These are phyloP conservation scores for Aphanomyces euteiches DNA, from an alignment of 352 stramenopile genomes.

Conservation along the genomic window DNA sequence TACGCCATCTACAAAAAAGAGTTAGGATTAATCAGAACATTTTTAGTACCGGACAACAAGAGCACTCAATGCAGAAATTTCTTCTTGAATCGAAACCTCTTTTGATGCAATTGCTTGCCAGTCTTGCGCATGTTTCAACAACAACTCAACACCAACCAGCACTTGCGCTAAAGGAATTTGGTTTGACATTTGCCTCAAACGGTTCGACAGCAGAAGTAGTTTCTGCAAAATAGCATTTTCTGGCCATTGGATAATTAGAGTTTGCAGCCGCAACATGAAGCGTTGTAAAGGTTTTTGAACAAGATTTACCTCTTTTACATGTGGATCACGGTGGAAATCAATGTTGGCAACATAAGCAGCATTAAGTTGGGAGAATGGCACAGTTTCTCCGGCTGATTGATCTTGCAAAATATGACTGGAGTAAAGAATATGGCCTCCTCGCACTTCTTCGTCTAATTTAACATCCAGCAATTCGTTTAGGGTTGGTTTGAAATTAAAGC, in stretches of 20 bases:
- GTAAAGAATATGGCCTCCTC: slow-evolving; percentile 26
- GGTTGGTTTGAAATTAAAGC: slow-evolving; percentile 23
- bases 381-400: slow-evolving; percentile 2
- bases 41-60: slow-evolving; percentile 83
- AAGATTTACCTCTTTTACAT: slow-evolving; percentile 90
- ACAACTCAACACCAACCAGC: slow-evolving; percentile 93
- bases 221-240: slow-evolving; percentile 96
- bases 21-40: too few relatives aligned
- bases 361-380: slow-evolving; percentile 25
- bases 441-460: not conserved
- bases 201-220: slow-evolving; percentile 87
- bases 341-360: slow-evolving; percentile 39
- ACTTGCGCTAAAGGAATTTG: slow-evolving; percentile 85
- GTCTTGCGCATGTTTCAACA: slow-evolving; percentile 96
- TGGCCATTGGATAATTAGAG: slow-evolving; percentile 92
- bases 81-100: slow-evolving; percentile 86
- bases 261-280: slow-evolving; percentile 86
- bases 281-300: slow-evolving; percentile 83
- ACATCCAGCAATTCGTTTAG: slow-evolving; percentile 15
- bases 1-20: slow-evolving; percentile 79
- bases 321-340: slow-evolving; percentile 93
- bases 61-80: slow-evolving; percentile 88
- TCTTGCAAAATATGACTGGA: slow-evolving; percentile 8
- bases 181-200: slow-evolving; percentile 85
- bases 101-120: slow-evolving; percentile 97